Base-by-base conservation (phyloP, 768 basidiomycete genomes). In the Wakefieldia striispora region DNA sequence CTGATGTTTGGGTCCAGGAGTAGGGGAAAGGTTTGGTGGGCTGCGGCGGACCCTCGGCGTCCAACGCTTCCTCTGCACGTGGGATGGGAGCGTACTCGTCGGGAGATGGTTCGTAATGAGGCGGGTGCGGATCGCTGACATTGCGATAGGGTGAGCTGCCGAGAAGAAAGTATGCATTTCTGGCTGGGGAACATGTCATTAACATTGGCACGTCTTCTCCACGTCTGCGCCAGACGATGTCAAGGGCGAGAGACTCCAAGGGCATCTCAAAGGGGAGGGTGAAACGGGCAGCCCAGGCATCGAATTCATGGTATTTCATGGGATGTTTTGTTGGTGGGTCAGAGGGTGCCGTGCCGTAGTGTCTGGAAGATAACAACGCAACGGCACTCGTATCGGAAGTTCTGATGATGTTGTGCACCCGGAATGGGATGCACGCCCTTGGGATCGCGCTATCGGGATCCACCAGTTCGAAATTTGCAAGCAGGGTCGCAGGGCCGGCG, bases 1-100 rank as follows among this genome's bases (percentile, higher is more conserved):
- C 91, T 1, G 81, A 66, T 4, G 86, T 84, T 62, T 99, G 95
- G 0, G 84, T 90, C 95, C 95, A 99, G 2, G 91, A 91, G 68
- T 94, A 97, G 0, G 93, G 88, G 23, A 82, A 81, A 3, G 87
- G 88, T 55, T 76, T 84, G 10, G 68, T 63, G 2, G 71, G 71
- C 17, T 68, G 62, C 6, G 59, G 48, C 36, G 61, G 56, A 5
- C 63, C 55, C 13, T 59, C 57, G 21, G 40, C 56, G 53, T 84
- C 81, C 39, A 86, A 64, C 51, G 72, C 75, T 65, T 87, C 87
- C 51, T 72, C 75, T 7, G 70, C 62, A 41, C 82, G 79, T 16
- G 91, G 87, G 41, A 89, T 82, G 5, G 87, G 81, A 0, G 77
- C 83, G 2, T 85, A 67, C 58, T 91, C 90, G 38, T 86, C 84